Base-by-base conservation (phyloP, 305 asterid genomes). In the Rubia balearica region DNA sequence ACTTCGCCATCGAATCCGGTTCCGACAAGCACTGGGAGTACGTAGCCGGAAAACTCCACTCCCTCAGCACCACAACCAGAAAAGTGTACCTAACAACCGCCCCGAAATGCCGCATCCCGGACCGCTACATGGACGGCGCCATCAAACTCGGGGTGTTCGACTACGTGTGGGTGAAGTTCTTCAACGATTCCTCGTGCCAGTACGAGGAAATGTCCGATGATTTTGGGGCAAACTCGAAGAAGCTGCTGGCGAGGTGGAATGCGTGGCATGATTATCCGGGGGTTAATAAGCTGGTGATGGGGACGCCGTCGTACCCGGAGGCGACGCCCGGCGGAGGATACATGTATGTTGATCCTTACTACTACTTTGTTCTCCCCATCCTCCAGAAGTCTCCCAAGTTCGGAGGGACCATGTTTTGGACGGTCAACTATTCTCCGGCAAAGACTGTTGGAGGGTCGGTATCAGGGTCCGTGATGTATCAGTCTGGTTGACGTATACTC, bases 1-100 rank as follows among this genome's bases (percentile, higher is more conserved):
- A 74, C 38, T 74, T 74, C 55, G 78, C 71, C 24, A 61, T 74
- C 64, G 78, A 74, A 12, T 60, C 69, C 16, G 78, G 78, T 21
- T 67, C 77, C 2, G 66, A 66, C 67, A 64, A 65, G 51, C 65
- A 73, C 41, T 73, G 72, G 72, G 68, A 67, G 17, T 70, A 66
- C 19, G 72, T 73, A 3, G 68, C 77, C 13, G 14, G 19, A 17
- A 66, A 41, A 27, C n/a, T 30, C 72, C 61, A 24, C 41, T 57
- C 38, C 33, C 61, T 56, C 21, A 73, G 77, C 72, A 56, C n/a
- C 60, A 60, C n/a, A 8, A 27, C 67, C 17, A 57, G 46, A 67
- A 73, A 73, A 63, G 68, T 73, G 3, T 66, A 73, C 72, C 69
- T 73, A 16, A 73, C 77, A 4, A 56, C 77, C 21, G 77, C 77